Base-by-base conservation (phyloP, 2,329 filamentous ascomycete genomes). In the Aspergillus pseudonomiae region DNA sequence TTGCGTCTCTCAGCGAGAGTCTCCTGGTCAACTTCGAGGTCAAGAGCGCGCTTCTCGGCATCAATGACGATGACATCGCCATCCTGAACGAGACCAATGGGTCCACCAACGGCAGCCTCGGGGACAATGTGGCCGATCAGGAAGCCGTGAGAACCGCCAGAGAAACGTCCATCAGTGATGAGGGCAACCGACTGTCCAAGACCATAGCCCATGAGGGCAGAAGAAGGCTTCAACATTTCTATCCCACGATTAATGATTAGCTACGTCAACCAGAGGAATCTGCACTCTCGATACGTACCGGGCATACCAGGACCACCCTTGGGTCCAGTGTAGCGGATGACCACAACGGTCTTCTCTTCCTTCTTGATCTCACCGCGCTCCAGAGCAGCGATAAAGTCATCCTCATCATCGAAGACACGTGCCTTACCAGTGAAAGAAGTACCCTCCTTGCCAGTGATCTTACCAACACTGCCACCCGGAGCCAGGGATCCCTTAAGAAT, bases 61-160 rank as follows among this genome's bases (percentile, higher is more conserved):
- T 96, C 92, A 64, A 96, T 96, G 56, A 89, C 87, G 69, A 96
- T 90, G 63, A 84, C 84, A 75, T 96, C 93, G 30, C 93, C 93
- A 69, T 96, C 89, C 70, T 86, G 78, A n/a, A 95, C 90, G 12
- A 96, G 84, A 16, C 87, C 93, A 66, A 96, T 95, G 2, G 93
- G 93, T 0, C 93, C 93, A 57, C 93, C 93, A 68, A 91, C 91
- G 74, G 92, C 89, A 10, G 93, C 93, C 80, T 96, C 93, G 30
- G 93, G 93, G 46, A 94, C 92, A 66, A 96, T 91, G 79, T 95
- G 92, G 1, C 92, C 92, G 72, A 95, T 94, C 70, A 95, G 82
- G 85, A 95, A 95, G 45, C 92, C 92, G 84, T 95, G 92, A 65
- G 87, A 91, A 59, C 91, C 93, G 63, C 93, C 93, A 10, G 77